Base-by-base conservation (phyloP, 495 filamentous ascomycete species). In the Parachaetomium inaequale region DNA sequence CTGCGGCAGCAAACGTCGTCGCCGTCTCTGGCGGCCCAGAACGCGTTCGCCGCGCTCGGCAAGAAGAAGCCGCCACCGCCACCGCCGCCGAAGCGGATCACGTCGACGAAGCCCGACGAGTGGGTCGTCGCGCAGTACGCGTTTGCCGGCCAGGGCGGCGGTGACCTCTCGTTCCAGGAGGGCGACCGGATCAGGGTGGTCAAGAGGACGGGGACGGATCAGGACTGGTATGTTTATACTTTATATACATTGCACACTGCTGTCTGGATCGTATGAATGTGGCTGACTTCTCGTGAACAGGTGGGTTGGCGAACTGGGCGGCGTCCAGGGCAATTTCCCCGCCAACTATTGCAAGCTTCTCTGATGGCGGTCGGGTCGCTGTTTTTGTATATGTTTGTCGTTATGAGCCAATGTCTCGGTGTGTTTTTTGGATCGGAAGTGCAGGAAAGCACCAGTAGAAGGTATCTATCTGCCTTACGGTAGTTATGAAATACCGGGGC, bases 251-350 rank as follows among this genome's bases (percentile, higher is more conserved):
- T 28, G n/a, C 15, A 29, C n/a, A 23, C 4, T 36, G 2, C 34
- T 7, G n/a, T n/a, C n/a, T 4, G 34, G 4, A 36, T 36, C 8
- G 3, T 12, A 19, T 32, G 17, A 11, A 11, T 19, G n/a, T n/a
- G 36, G 14, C 25, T 59, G 15, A 28, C 36, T 21, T 19, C 8
- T 19, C 6, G 17, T 46, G 1, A 43, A 17, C 19, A 62, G 60
- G 60, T 98, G 93, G 93, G 86, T 91, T 58, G 93, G 93, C 19
- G 92, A 97, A 74, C 56, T 96, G 31, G 75, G 80, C 52, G 94
- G 93, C 3, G 71, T 76, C 25, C 82, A 81, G 70, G 93, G 93
- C 11, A 87, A 76, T 66, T 98, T 97, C 73, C 93, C 93, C 19
- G 93, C 93, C 4, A 98, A 98, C 73, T 98, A 98, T 71, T 89